Evolutionary conservation across 1,284 basidiomycete genomes (phyloP).

Genomic region (Fomitopsis palustris): DNA sequence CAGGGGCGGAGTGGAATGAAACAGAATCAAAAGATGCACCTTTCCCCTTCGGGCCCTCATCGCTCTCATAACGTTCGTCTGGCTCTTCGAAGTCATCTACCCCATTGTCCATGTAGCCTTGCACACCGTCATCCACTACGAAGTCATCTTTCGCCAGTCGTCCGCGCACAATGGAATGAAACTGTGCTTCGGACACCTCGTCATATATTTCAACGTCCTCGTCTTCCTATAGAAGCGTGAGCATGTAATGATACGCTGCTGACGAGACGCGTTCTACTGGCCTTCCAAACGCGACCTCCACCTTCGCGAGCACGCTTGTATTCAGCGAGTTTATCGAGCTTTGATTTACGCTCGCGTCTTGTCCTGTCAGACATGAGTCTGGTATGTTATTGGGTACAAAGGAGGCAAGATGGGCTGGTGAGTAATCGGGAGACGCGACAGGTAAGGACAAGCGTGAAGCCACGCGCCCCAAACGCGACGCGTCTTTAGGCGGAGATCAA

Average conservation of each 20-base stretch:
- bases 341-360: conserved; percentile 26
- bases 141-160: conserved; percentile 93
- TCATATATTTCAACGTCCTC: conserved; percentile 84
- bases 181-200: conserved; percentile 90
- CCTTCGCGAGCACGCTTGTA: conserved; percentile 35
- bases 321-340: conserved; percentile 30
- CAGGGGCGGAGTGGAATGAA: not conserved
- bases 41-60: conserved; percentile 30
- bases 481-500: conserved; percentile 38
- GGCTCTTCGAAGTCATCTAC: conserved; percentile 86
- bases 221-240: conserved; percentile 37
- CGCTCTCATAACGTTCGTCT: conserved; percentile 43
- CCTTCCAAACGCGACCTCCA: conserved; percentile 34
- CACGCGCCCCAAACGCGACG: conserved; percentile 24
- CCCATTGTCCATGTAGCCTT: conserved; percentile 94
- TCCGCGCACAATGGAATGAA: conserved; percentile 80
- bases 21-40: conserved; percentile 30
- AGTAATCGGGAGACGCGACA: not conserved
- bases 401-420: not conserved
- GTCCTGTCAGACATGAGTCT: conserved; percentile 25
- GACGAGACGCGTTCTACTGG: conserved; percentile 10
- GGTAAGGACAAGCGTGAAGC: not conserved
- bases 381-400: not conserved
- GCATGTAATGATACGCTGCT: conserved; percentile 5
- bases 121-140: conserved; percentile 90